Conservation (phyloP, 345 rosid genomes). For the Fremontodendron californicum region DNA sequence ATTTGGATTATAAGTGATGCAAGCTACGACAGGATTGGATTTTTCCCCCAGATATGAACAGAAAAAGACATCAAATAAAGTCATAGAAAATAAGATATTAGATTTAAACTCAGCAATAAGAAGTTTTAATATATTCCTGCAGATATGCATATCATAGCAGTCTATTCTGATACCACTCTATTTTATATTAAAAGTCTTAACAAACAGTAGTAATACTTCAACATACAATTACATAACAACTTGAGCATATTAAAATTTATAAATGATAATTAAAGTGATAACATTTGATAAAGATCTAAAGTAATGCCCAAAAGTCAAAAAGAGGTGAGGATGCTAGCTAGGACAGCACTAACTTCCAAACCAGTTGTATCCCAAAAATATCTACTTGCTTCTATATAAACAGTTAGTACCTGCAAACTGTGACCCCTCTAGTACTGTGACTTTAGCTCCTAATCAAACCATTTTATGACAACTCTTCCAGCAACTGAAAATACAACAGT, state of each 20-base stretch:
- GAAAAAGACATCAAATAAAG: background rate
- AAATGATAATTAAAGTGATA: slow-evolving; percentile 1
- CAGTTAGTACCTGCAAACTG: background rate
- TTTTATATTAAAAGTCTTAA: background rate
- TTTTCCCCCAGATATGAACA: slow-evolving; percentile 4
- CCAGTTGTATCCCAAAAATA: slow-evolving; percentile 4
- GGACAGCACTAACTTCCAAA: slow-evolving; percentile 21
- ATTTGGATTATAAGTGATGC: background rate
- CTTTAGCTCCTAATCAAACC: background rate
- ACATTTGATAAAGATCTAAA: background rate
- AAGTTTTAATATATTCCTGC: background rate
- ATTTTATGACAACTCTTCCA: background rate
- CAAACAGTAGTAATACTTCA: background rate
- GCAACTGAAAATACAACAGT: background rate
- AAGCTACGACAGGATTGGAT: background rate
- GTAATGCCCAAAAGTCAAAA: slow-evolving; percentile 11
- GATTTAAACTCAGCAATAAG: background rate
- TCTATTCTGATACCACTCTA: background rate
- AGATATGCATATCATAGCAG: background rate
- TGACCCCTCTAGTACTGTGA: background rate
- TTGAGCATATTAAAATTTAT: slow-evolving; percentile 12
- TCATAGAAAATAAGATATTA: background rate
- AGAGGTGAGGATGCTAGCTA: slow-evolving; percentile 8
- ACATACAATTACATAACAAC: background rate
- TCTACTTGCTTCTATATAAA: background rate